A percentile compares a stretch with the other conserved stretches of the same genome.
These are phyloP conservation scores for Malassezia vespertilionis DNA, from an alignment of 1,284 basidiomycete genomes.

Conservation along the genomic window DNA sequence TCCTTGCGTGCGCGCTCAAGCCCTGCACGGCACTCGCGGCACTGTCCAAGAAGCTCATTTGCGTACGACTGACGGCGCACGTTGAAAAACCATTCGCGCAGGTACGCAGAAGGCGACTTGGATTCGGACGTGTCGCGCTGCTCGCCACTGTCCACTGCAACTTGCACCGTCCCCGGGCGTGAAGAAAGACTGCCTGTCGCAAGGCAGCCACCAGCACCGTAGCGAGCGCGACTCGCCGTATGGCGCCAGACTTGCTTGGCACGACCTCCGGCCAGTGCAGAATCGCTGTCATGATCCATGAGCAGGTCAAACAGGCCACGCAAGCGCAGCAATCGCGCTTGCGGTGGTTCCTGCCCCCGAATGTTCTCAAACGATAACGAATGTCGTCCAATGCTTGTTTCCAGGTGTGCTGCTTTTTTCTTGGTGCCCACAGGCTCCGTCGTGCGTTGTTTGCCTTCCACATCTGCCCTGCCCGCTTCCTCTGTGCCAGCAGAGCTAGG, in stretches of 20 bases:
- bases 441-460: not conserved
- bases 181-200: conserved; percentile 29
- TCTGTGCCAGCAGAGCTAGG: not conserved
- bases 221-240: conserved; percentile 38
- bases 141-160: not conserved
- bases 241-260: conserved; percentile 44
- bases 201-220: conserved; percentile 38
- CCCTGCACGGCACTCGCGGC: conserved; percentile 34
- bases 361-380: conserved; percentile 38
- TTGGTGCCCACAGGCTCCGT: not conserved
- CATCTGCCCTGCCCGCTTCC: not conserved
- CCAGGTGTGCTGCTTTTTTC: not conserved
- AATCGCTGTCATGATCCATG: conserved; percentile 36
- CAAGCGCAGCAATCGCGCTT: conserved; percentile 41
- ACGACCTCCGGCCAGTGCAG: conserved; percentile 40
- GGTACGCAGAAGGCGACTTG: not conserved
- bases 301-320: conserved; percentile 43
- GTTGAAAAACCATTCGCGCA: conserved; percentile 13
- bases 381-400: conserved; percentile 14
- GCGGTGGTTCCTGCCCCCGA: conserved; percentile 42
- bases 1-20: conserved; percentile 18
- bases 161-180: not conserved
- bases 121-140: not conserved
- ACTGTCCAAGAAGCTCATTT: conserved; percentile 41
- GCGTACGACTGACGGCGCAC: conserved; percentile 37